These are phyloP conservation scores for Lipomyces mesembrius DNA, from an alignment of 805 yeast genomes.

Conservation along the genomic window DNA sequence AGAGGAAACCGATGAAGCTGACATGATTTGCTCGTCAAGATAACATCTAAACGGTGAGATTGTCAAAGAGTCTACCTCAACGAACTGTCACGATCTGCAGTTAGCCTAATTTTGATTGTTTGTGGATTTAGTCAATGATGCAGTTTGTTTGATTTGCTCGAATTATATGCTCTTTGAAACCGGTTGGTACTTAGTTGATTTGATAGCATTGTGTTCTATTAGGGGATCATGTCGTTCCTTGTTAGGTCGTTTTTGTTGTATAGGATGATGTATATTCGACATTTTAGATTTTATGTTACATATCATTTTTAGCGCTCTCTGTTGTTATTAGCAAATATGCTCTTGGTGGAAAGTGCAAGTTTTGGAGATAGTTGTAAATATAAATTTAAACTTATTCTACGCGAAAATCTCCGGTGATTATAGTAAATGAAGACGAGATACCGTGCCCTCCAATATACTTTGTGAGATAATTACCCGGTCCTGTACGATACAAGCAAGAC, in stretches of 20 bases:
- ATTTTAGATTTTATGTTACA: not conserved
- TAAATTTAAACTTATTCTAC: not conserved
- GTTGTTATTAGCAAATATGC: not conserved
- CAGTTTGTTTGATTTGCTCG: not conserved
- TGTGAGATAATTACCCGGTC: no score
- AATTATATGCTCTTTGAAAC: not conserved
- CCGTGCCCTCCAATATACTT: no score
- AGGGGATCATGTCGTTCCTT: not conserved
- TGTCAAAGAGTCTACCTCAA: slow-evolving; percentile 14
- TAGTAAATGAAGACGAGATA: no score
- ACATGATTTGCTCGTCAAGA: slow-evolving; percentile 10
- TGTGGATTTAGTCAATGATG: not conserved
- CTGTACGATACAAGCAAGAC: no score
- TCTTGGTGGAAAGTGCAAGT: not conserved
- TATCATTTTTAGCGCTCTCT: not conserved
- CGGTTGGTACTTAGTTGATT: not conserved
- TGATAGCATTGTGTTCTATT: slow-evolving; percentile 2
- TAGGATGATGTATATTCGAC: not conserved
- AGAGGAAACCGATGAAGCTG: slow-evolving; percentile 14
- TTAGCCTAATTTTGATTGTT: not conserved
- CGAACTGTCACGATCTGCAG: slow-evolving; percentile 23
- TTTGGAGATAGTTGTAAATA: not conserved
- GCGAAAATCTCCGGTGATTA: no score
- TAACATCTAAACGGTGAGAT: slow-evolving; percentile 12
- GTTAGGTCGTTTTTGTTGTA: not conserved